Conservation (phyloP, 164 flowering plant genomes). For the Euptelea pleiosperma region DNA sequence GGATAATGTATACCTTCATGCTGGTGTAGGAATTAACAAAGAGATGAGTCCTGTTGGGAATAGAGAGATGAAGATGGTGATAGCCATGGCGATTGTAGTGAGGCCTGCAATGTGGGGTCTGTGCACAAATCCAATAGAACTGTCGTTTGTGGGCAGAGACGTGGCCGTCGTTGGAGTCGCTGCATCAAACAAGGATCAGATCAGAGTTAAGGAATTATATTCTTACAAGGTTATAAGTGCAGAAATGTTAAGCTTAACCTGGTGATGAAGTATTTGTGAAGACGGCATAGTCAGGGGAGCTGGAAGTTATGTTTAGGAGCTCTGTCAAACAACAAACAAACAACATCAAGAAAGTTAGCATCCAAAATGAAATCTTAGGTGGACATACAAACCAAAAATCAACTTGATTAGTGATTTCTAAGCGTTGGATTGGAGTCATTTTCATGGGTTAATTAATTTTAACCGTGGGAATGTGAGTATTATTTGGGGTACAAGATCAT, state of each 20-base stretch:
- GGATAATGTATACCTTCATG: too few relatives aligned
- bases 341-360: neutral
- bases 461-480: too few relatives aligned
- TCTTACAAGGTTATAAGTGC: neutral
- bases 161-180: neutral
- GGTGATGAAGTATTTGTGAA: conserved; percentile 31
- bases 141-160: neutral
- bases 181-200: neutral
- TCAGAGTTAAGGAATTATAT: neutral
- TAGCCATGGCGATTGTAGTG: conserved; percentile 6
- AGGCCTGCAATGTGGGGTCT: conserved; percentile 11
- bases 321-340: conserved; percentile 21
- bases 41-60: conserved; percentile 6
- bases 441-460: too few relatives aligned
- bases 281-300: conserved; percentile 41
- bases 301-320: conserved; percentile 39
- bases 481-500: too few relatives aligned
- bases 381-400: too few relatives aligned
- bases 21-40: neutral
- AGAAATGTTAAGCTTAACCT: conserved; percentile 4
- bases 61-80: conserved; percentile 12
- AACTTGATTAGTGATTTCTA: too few relatives aligned
- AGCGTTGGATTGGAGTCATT: too few relatives aligned
- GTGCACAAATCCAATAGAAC: conserved; percentile 3
- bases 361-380: too few relatives aligned